Conservation (phyloP, 2,329 filamentous ascomycete genomes). For the Hypoxylon sp. region DNA sequence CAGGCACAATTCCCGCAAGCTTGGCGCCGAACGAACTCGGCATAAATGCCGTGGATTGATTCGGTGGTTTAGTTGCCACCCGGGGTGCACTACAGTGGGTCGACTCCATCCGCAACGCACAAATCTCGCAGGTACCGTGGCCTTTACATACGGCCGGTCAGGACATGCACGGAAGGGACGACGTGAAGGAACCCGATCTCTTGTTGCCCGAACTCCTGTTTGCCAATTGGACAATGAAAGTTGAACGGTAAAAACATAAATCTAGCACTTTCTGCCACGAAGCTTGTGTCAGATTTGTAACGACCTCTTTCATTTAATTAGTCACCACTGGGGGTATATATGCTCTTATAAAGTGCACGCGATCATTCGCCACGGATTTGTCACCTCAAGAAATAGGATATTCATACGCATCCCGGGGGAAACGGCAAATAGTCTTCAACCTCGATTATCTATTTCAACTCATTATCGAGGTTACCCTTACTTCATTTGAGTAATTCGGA, state of each 20-base stretch:
- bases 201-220: background rate
- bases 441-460: background rate
- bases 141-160: conserved; percentile 1
- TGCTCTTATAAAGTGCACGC: background rate
- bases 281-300: background rate
- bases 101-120: conserved; percentile 15
- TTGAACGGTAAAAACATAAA: background rate
- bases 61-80: conserved; percentile 3
- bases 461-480: background rate
- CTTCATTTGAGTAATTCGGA: background rate
- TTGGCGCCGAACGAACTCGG: conserved; percentile 1
- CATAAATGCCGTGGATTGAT: conserved; percentile 16
- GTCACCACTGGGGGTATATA: background rate
- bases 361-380: background rate
- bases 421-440: background rate
- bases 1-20: conserved; percentile 19
- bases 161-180: background rate
- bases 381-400: background rate
- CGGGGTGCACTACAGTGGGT: conserved; percentile 12
- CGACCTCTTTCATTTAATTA: background rate
- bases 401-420: background rate
- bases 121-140: conserved; percentile 16
- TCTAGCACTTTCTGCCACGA: conserved; percentile 13
- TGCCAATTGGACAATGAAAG: conserved; percentile 1
- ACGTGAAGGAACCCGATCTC: background rate